Evolutionary conservation across 345 rosid genomes (phyloP).

Genomic region (Arabidopsis suecica): DNA sequence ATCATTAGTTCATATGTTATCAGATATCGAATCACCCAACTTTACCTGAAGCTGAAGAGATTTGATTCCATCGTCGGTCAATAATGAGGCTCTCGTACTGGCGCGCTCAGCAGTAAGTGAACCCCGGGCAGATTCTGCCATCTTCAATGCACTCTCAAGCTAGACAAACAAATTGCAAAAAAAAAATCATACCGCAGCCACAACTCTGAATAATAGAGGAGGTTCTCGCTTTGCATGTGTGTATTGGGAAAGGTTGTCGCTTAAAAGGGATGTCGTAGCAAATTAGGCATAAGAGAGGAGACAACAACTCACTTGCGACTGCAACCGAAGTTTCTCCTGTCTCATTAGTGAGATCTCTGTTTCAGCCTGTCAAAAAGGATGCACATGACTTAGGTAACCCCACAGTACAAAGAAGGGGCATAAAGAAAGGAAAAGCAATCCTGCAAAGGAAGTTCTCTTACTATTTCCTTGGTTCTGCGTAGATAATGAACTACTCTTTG

Average conservation of each 20-base stretch:
- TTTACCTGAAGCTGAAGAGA: slow-evolving; percentile 87
- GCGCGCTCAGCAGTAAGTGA: slow-evolving; percentile 79
- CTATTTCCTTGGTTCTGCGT: slow-evolving; percentile 86
- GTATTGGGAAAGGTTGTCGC: slow-evolving; percentile 17
- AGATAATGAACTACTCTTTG: slow-evolving; percentile 87
- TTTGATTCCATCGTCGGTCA: slow-evolving; percentile 89
- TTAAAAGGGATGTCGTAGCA: slow-evolving; percentile 4
- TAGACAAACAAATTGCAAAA: slow-evolving; percentile 39
- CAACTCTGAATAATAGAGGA: not conserved
- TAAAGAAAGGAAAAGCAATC: slow-evolving; percentile 29
- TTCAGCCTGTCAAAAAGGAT: slow-evolving; percentile 67
- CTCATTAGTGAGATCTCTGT: slow-evolving; percentile 89
- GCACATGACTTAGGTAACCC: slow-evolving; percentile 29
- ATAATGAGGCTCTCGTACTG: slow-evolving; percentile 71
- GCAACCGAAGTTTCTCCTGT: slow-evolving; percentile 89
- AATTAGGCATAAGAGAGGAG: slow-evolving; percentile 1
- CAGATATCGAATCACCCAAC: slow-evolving; percentile 27
- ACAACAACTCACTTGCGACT: slow-evolving; percentile 69
- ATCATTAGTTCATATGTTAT: slow-evolving; percentile 5
- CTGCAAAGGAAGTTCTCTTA: slow-evolving; percentile 45
- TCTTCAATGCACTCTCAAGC: slow-evolving; percentile 89
- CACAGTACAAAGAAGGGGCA: slow-evolving; percentile 1
- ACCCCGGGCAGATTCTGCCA: slow-evolving; percentile 71
- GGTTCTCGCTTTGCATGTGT: slow-evolving; percentile 8
- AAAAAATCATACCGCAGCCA: slow-evolving; percentile 10